Evolutionary conservation across 345 rosid genomes (phyloP), one percentile per base, ranked within the genome.

Genomic region (Gossypium stocksii): DNA sequence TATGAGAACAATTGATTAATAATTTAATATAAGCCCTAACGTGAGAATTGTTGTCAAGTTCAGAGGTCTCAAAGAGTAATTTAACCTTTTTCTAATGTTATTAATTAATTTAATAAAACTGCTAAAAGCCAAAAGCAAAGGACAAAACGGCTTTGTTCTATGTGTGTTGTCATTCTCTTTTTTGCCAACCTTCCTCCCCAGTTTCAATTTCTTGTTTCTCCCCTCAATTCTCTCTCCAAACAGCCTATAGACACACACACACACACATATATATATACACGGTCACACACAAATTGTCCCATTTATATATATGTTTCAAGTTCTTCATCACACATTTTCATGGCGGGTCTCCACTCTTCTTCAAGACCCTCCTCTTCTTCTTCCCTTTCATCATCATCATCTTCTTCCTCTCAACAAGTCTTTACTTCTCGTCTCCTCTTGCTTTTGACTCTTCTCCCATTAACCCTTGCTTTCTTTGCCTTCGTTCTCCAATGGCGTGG

Each of bases 401-500:
- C 52, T 9, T 16, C 69, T 10, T 44, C 88, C 46, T 80, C 83
- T 0, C 66, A 80, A 2, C 79, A 66, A 5, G 11, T 78, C 38
- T 79, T 80, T 74, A 65, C 66, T 61, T 86, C 88, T 0, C 85
- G 88, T 27, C 72, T 88, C 27, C 71, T 88, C 60, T 70, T 86
- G 46, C 83, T 90, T 4, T 51, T 87, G 15, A 89, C 93, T 65
- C 64, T 90, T 66, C 85, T 89, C 12, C 87, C 90, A 15, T 77
- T 89, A 5, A 78, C 87, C 23, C 82, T 91, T 13, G 91, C 93
- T 15, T 82, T 64, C 12, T 84, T 91, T 67, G 93, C 97, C n/a
- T 89, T 89, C 69, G 14, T 88, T 73, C 90, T 89, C 46, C 97
- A 89, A 81, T 89, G 93, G 89, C 86, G 88, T 11, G 90, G 89